Conservation (phyloP, 108 stramenopile species). For the Discostella pseudostelligera region DNA sequence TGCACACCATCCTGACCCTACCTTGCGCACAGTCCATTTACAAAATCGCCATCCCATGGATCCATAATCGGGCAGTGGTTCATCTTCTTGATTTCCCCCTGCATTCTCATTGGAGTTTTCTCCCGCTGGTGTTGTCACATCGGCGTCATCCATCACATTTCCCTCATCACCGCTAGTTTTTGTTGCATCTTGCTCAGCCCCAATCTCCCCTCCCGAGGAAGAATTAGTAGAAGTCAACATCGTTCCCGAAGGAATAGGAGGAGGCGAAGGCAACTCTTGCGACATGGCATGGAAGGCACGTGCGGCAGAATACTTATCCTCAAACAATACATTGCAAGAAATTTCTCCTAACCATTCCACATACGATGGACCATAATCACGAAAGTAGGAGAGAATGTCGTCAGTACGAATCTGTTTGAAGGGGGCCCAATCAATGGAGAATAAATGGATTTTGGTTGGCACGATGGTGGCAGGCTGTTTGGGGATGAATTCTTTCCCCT, state of each 20-base stretch:
- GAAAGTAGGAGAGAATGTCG: conserved; percentile 60
- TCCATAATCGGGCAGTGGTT: conserved; percentile 56
- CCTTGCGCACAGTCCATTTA: conserved; percentile 68
- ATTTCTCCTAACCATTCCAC: conserved; percentile 86
- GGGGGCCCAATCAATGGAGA: conserved; percentile 77
- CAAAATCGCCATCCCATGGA: conserved; percentile 81
- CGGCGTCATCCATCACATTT: conserved; percentile 15
- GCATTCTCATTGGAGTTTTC: conserved; percentile 3
- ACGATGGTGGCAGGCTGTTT: conserved; percentile 13
- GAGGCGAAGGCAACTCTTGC: conserved; percentile 66
- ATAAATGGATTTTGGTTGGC: conserved; percentile 76
- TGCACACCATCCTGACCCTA: conserved; percentile 20
- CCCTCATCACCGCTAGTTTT: conserved; percentile 3
- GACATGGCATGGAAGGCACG: conserved; percentile 67
- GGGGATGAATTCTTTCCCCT: conserved; percentile 15
- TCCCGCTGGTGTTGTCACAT: background rate
- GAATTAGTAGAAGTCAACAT: conserved; percentile 1
- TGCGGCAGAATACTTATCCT: conserved; percentile 65
- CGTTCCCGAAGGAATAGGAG: conserved; percentile 32
- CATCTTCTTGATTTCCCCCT: conserved; percentile 9
- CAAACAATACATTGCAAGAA: conserved; percentile 73
- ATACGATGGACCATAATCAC: conserved; percentile 75
- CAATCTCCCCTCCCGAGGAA: background rate
- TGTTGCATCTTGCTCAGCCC: background rate
- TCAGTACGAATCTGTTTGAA: conserved; percentile 86